phyloP scores from a whole-genome alignment of 192 early-diverging fungal genomes.

The Endogone sp. region DNA sequence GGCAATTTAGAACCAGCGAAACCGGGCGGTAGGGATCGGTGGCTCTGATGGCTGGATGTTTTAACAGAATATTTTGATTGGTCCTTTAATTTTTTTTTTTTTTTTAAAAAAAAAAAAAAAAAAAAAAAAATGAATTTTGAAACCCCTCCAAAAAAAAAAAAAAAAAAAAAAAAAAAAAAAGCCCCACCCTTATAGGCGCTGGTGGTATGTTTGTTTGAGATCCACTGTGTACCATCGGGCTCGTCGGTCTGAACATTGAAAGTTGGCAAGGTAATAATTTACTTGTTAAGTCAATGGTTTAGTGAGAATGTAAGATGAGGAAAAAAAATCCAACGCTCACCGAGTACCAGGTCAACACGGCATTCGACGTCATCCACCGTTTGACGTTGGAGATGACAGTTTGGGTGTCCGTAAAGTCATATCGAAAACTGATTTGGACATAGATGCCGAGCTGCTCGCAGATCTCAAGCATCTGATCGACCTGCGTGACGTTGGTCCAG shows the following conservation, averaged over 20 bases:
- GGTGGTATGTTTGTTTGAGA: neutral
- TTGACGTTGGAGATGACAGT: constrained; percentile 14
- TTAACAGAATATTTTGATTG: neutral
- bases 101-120: neutral
- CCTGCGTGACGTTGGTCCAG: constrained; percentile 1
- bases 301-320: neutral
- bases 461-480: constrained; percentile 7
- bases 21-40: constrained; percentile 22
- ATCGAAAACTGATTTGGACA: constrained; percentile 20
- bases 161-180: too few species aligned
- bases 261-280: too few species aligned
- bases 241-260: neutral
- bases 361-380: constrained; percentile 4
- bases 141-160: too few species aligned
- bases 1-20: constrained; percentile 13
- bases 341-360: constrained; percentile 20
- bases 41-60: constrained; percentile 2
- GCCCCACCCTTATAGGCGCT: neutral
- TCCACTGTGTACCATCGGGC: neutral
- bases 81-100: too few species aligned
- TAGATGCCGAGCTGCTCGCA: constrained; percentile 17
- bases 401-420: constrained; percentile 6
- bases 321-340: neutral
- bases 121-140: neutral
- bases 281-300: too few species aligned